Evolutionary conservation across 2,329 filamentous ascomycete genomes (phyloP), one percentile per base, ranked within the genome.

Genomic region (Orbilia ellipsospora): DNA sequence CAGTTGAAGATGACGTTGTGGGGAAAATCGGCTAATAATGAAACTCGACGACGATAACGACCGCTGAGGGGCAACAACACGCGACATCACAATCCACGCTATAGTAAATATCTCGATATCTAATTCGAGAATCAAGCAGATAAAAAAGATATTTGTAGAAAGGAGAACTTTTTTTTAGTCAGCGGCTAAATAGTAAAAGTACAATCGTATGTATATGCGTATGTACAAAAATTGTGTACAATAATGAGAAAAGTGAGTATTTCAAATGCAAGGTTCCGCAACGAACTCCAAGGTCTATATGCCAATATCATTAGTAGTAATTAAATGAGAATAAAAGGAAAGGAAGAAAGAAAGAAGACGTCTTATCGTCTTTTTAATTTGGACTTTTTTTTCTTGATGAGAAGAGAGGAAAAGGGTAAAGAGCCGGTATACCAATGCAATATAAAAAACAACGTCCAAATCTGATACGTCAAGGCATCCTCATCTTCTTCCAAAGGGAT

Each of bases 21-120:
- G 70, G 70, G 70, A 26, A 65, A 67, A 62, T 63, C 54, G 70
- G 70, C 62, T 68, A 74, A 74, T 36, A 70, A 28, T 20, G 45
- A 63, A 57, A 67, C 31, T 36, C 31, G 31, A 36, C 5, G 31
- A 36, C 31, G 31, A 36, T 10, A 10, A 36, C 5, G 31, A 36
- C 5, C 6, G 8, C 28, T 67, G 70, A 74, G 70, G 70, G 70
- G 70, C 70, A 73, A 42, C 20, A 18, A 28, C 31, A 28, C 18
- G 20, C 55, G 23, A 48, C 3, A 48, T 15, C 44, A 6, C 8
- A 23, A 36, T 36, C 3, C 31, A 36, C 8, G 4, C 2, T 23
- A 23, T n/a, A 4, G 23, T 23, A 23, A 2, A 23, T 23, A 23
- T 23, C 2, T 23, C 4, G 23, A 23, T 23, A 23, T 23, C 23